Base-by-base conservation (phyloP, 192 early-diverging fungal species). In the Coemansia sp. region DNA sequence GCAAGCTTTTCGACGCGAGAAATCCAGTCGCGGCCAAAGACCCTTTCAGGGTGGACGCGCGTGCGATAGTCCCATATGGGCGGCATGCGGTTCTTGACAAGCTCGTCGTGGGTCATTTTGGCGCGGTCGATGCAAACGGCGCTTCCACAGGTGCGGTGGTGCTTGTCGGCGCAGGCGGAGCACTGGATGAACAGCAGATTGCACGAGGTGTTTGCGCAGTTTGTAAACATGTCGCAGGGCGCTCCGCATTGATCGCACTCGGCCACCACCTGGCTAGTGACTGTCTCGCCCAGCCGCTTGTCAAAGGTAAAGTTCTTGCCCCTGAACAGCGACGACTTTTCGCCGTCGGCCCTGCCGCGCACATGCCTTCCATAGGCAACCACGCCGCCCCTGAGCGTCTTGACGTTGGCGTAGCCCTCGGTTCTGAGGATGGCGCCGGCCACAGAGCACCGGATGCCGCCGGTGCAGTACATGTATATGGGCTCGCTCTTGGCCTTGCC, bases 281-380 rank as follows among this genome's bases (percentile, higher is more conserved):
- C 72, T 29, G 62, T 66, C 67, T 92, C 91, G 19, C 91, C 89
- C 17, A 89, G 63, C 1, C 91, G 90, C 57, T 86, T 85, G 70
- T 92, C 91, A 64, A 92, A 92, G 2, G 91, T 92, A 69, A 92
- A 92, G 66, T 92, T 92, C 25, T 89, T 91, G 45, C 91, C 91
- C 15, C 69, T 75, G 67, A 85, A 92, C 9, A 90, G 73, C 3
- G 91, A 92, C 8, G 64, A 34, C 9, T 70, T 41, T 2, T 50
- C 22, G 9, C 74, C 63, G 9, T 43, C 52, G 34, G 62, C 20
- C 55, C 79, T 78, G 17, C 79, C 66, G 14, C 76, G 74, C 20
- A 89, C 74, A 54, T 83, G 87, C 23, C 82, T 73, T 4, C 91
- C 91, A 50, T 92, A 92, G 5, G 91, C 90, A 15, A 89, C 88